Conservation (phyloP, 2,329 filamentous ascomycete species). For the Alternaria sp. region DNA sequence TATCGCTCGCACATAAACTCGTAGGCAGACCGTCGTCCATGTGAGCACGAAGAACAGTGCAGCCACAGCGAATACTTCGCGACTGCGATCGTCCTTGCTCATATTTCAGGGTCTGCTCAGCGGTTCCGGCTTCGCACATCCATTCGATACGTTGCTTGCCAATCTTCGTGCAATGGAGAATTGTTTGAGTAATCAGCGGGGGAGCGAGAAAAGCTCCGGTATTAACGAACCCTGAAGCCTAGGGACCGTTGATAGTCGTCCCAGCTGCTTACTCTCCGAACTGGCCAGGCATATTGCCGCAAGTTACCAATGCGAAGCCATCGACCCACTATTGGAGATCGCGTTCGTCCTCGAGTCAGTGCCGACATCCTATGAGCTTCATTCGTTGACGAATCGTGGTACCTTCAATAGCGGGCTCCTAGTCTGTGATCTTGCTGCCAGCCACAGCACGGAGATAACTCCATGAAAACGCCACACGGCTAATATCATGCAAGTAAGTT, state of each 20-base stretch:
- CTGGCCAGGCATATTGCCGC: not conserved
- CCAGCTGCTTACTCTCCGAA: not conserved
- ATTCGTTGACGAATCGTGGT: slow-evolving; percentile 10
- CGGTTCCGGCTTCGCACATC: not conserved
- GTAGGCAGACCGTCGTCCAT: slow-evolving; percentile 49
- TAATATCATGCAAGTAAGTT: not conserved
- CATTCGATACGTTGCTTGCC: not conserved
- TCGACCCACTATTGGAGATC: slow-evolving; percentile 7
- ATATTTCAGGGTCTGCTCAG: not conserved
- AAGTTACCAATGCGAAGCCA: not conserved
- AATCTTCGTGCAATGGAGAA: not conserved
- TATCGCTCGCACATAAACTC: slow-evolving; percentile 49
- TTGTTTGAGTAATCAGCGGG: not conserved
- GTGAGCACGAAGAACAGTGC: slow-evolving; percentile 51
- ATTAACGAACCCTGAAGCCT: not conserved
- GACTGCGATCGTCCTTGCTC: slow-evolving; percentile 25
- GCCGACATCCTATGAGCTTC: slow-evolving; percentile 2
- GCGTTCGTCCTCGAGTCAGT: slow-evolving; percentile 17
- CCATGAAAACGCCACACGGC: not conserved
- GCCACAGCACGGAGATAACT: not conserved
- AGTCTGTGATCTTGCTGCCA: not conserved
- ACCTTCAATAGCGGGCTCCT: not conserved
- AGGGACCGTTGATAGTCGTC: slow-evolving; percentile 3
- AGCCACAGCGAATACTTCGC: slow-evolving; percentile 40
- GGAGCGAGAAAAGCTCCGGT: not conserved